These are phyloP conservation scores for Flaveria bidentis DNA, from an alignment of 129 eudicot species.

Conservation along the genomic window DNA sequence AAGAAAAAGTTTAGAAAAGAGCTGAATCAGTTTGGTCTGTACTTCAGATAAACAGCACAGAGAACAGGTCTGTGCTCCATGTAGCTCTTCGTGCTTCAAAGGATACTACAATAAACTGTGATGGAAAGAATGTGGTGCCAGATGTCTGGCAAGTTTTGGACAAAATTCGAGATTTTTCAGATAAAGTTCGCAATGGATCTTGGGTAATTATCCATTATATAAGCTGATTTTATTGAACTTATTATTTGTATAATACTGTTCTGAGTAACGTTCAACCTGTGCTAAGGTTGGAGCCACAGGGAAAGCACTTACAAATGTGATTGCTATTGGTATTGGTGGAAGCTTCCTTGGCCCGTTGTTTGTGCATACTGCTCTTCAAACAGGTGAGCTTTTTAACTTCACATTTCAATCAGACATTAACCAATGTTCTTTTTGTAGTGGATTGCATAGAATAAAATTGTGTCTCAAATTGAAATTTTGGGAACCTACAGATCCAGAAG, in stretches of 20 bases:
- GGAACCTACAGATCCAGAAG: slow-evolving; percentile 66
- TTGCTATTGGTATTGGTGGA: slow-evolving; percentile 95
- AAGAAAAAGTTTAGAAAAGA: not conserved
- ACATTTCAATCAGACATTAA: not conserved
- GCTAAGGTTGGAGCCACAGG: slow-evolving; percentile 92
- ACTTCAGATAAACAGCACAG: slow-evolving; percentile 87
- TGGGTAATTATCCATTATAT: slow-evolving; percentile 57
- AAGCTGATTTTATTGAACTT: slow-evolving; percentile 7
- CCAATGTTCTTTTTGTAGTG: not conserved
- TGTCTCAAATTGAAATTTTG: not conserved
- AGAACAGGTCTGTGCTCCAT: slow-evolving; percentile 87
- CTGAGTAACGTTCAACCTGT: slow-evolving; percentile 15
- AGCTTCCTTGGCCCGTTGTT: slow-evolving; percentile 95
- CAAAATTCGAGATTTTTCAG: slow-evolving; percentile 81
- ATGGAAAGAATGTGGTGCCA: slow-evolving; percentile 94
- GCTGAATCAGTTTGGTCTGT: not conserved
- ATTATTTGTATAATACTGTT: not conserved
- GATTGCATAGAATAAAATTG: not conserved
- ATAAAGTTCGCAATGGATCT: slow-evolving; percentile 85
- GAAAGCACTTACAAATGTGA: slow-evolving; percentile 69
- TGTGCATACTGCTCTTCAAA: slow-evolving; percentile 98
- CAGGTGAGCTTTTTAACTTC: slow-evolving; percentile 49
- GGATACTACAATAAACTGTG: slow-evolving; percentile 73
- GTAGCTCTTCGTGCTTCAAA: slow-evolving; percentile 94
- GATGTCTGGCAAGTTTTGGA: slow-evolving; percentile 97